These are phyloP conservation scores for Fusarium domesticum DNA, from an alignment of 2,329 filamentous ascomycete genomes.

Conservation along the genomic window DNA sequence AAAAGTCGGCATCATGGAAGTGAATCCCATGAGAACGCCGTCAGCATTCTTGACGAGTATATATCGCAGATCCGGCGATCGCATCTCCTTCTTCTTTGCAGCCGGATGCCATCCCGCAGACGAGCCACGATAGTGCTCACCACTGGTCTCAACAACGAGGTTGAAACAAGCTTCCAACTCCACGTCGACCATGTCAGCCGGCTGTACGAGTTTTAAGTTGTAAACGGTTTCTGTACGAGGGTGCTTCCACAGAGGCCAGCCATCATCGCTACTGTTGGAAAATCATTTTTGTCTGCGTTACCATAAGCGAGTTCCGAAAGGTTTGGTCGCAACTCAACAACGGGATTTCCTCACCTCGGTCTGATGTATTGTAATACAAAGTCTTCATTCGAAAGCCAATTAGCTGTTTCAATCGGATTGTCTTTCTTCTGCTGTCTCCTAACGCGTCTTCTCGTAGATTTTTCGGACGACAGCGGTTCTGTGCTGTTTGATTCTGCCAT, in stretches of 20 bases:
- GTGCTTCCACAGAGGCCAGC: constrained; percentile 49
- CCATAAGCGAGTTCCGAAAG: not conserved
- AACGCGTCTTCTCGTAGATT: constrained; percentile 9
- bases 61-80: constrained; percentile 63
- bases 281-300: not conserved
- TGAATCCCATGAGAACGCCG: constrained; percentile 49
- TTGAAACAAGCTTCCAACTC: constrained; percentile 54
- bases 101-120: constrained; percentile 59
- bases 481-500: constrained; percentile 12
- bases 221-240: constrained; percentile 43
- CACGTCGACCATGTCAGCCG: constrained; percentile 37
- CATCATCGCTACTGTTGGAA: constrained; percentile 15
- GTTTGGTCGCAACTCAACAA: not conserved
- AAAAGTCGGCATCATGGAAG: constrained; percentile 69
- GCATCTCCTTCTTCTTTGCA: constrained; percentile 66
- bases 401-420: constrained; percentile 47
- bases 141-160: constrained; percentile 62
- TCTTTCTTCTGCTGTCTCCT: constrained; percentile 14
- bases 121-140: constrained; percentile 61
- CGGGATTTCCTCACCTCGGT: constrained; percentile 41
- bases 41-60: constrained; percentile 52
- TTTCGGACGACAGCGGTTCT: not conserved
- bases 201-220: constrained; percentile 42
- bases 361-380: constrained; percentile 50
- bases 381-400: constrained; percentile 44